phyloP scores from a whole-genome alignment of 768 basidiomycete species.

The Boletus tomentosulus region DNA sequence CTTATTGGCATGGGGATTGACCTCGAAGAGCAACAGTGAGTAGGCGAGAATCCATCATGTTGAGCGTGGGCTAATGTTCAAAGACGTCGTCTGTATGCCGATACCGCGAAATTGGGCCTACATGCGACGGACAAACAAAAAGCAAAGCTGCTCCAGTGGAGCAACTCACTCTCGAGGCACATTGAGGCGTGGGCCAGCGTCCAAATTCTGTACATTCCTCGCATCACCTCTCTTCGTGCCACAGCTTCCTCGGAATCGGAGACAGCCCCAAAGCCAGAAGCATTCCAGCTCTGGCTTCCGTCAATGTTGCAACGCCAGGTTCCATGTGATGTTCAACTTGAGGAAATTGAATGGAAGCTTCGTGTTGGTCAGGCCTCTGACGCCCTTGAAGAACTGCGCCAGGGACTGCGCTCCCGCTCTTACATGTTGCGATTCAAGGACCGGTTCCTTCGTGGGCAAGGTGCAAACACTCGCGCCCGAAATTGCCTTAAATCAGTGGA shows the following conservation, averaged over 20 bases:
- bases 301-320: neutral
- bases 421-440: neutral
- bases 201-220: neutral
- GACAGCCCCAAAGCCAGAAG: neutral
- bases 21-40: constrained; percentile 22
- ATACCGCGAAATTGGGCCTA: neutral
- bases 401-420: neutral
- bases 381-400: neutral
- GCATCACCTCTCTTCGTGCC: neutral
- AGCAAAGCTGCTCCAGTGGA: neutral
- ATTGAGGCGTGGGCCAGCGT: neutral
- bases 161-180: neutral
- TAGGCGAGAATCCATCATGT: neutral
- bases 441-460: neutral
- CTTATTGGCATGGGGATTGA: constrained; percentile 15
- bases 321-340: neutral
- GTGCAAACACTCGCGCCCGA: neutral
- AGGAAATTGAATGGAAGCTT: constrained; percentile 1
- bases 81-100: neutral
- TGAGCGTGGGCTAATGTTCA: neutral
- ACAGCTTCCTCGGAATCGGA: too few relatives aligned
- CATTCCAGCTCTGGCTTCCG: neutral
- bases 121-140: neutral
- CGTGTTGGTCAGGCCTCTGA: neutral
- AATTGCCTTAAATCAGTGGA: neutral